A percentile compares a stretch with the other conserved stretches of the same genome.
phyloP scores from a whole-genome alignment of 1,284 basidiomycete species.

The Marasmius oreades region DNA sequence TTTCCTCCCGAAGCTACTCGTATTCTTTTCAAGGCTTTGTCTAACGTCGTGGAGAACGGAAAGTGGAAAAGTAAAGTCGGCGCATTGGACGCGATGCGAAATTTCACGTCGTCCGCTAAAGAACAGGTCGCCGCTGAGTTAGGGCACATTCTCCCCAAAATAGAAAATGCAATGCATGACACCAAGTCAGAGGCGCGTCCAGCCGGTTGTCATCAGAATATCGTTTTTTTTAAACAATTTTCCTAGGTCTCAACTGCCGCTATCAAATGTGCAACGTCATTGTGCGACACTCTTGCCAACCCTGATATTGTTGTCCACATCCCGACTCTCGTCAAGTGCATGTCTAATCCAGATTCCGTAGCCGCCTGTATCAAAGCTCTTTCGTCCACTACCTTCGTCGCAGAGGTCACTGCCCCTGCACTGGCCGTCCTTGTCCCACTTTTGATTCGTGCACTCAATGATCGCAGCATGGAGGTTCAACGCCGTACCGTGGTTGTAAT shows the following conservation, averaged over 20 bases:
- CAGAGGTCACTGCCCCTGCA: constrained; percentile 95
- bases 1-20: constrained; percentile 83
- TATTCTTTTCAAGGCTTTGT: constrained; percentile 70
- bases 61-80: constrained; percentile 97
- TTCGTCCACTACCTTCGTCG: constrained; percentile 94
- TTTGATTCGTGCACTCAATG: constrained; percentile 89
- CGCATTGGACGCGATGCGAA: constrained; percentile 84
- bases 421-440: constrained; percentile 96
- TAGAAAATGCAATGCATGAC: constrained; percentile 94
- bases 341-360: constrained; percentile 87
- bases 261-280: constrained; percentile 87
- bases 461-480: constrained; percentile 94
- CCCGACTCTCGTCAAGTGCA: constrained; percentile 89
- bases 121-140: constrained; percentile 87
- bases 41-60: constrained; percentile 74
- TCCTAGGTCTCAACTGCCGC: constrained; percentile 85
- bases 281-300: constrained; percentile 93
- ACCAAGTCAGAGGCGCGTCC: constrained; percentile 86
- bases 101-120: constrained; percentile 67
- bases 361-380: constrained; percentile 95
- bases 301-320: constrained; percentile 92
- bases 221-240: constrained; percentile 12
- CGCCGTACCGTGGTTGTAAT: constrained; percentile 88
- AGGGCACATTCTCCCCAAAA: constrained; percentile 79
- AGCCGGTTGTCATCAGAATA: background rate